Percentiles rank a stretch among this genome's conserved stretches.
Evolutionary conservation across 2,329 filamentous ascomycete genomes (phyloP).

Genomic region (Ceratocystiopsis sp.): DNA sequence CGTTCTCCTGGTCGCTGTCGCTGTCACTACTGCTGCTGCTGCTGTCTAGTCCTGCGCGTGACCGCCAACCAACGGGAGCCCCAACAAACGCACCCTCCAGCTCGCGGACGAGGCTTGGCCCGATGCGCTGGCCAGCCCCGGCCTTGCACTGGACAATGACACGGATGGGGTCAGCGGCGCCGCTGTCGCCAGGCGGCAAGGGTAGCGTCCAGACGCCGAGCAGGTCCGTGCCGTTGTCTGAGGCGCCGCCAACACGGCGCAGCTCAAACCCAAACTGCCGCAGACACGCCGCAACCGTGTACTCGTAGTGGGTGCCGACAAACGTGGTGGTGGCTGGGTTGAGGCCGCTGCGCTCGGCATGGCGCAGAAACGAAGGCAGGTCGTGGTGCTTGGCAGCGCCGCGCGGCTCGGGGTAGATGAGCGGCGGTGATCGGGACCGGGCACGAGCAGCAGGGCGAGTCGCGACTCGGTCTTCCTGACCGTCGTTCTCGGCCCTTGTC

Average conservation of each 20-base stretch:
- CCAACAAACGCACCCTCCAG: slow-evolving; percentile 62
- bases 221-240: slow-evolving; percentile 59
- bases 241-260: slow-evolving; percentile 44
- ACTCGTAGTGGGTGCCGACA: slow-evolving; percentile 63
- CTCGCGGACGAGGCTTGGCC: slow-evolving; percentile 51
- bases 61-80: slow-evolving; percentile 55
- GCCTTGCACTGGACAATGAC: slow-evolving; percentile 55
- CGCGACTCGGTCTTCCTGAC: too few relatives aligned
- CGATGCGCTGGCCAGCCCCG: slow-evolving; percentile 25
- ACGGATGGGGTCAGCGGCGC: slow-evolving; percentile 16
- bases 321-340: slow-evolving; percentile 41
- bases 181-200: slow-evolving; percentile 11
- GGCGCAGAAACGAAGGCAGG: slow-evolving; percentile 45
- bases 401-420: slow-evolving; percentile 28
- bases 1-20: slow-evolving; percentile 10
- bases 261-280: slow-evolving; percentile 45
- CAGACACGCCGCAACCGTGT: slow-evolving; percentile 42
- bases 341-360: slow-evolving; percentile 40
- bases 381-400: slow-evolving; percentile 38
- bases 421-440: background rate
- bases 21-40: background rate
- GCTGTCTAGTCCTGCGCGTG: background rate
- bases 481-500: too few relatives aligned
- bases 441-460: too few relatives aligned
- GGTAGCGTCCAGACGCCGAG: slow-evolving; percentile 53